Percentiles rank a stretch among this genome's conserved stretches.
Conservation (phyloP, 495 filamentous ascomycete genomes). For the Penicillium angulare region DNA sequence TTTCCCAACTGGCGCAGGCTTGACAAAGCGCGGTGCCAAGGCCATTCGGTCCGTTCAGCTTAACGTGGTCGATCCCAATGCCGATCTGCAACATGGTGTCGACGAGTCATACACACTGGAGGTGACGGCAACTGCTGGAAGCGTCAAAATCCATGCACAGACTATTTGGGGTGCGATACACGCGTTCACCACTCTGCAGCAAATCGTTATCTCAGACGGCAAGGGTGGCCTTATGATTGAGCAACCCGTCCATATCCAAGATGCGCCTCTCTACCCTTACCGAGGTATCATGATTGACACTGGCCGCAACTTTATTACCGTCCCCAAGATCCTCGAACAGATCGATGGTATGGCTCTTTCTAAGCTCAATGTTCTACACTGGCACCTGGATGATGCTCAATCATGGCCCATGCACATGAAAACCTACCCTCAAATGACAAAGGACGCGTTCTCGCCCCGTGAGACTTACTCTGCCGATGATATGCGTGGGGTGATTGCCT, state of each 20-base stretch:
- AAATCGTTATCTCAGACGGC: slow-evolving; percentile 49
- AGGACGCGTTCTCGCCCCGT: slow-evolving; percentile 51
- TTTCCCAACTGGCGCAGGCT: slow-evolving; percentile 42
- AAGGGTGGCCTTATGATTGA: slow-evolving; percentile 46
- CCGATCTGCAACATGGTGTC: slow-evolving; percentile 51
- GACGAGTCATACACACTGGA: slow-evolving; percentile 59
- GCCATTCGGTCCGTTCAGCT: slow-evolving; percentile 37
- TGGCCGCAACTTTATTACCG: slow-evolving; percentile 49
- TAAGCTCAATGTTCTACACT: slow-evolving; percentile 53
- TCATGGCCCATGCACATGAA: slow-evolving; percentile 52
- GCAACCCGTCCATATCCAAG: slow-evolving; percentile 47
- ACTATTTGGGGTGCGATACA: slow-evolving; percentile 57
- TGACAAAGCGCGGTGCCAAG: slow-evolving; percentile 35
- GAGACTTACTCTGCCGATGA: slow-evolving; percentile 42
- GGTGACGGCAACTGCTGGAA: slow-evolving; percentile 29
- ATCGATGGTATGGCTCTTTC: slow-evolving; percentile 52
- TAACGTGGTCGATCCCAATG: slow-evolving; percentile 37
- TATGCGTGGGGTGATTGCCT: slow-evolving; percentile 42
- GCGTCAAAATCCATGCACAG: slow-evolving; percentile 44
- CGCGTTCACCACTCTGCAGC: slow-evolving; percentile 58
- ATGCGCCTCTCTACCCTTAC: slow-evolving; percentile 48
- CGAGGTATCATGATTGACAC: slow-evolving; percentile 53
- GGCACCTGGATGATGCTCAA: slow-evolving; percentile 52
- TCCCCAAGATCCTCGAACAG: slow-evolving; percentile 50
- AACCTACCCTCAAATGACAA: slow-evolving; percentile 51